Conservation (phyloP, 108 stramenopile genomes). For the Nitzschia inconspicua region DNA sequence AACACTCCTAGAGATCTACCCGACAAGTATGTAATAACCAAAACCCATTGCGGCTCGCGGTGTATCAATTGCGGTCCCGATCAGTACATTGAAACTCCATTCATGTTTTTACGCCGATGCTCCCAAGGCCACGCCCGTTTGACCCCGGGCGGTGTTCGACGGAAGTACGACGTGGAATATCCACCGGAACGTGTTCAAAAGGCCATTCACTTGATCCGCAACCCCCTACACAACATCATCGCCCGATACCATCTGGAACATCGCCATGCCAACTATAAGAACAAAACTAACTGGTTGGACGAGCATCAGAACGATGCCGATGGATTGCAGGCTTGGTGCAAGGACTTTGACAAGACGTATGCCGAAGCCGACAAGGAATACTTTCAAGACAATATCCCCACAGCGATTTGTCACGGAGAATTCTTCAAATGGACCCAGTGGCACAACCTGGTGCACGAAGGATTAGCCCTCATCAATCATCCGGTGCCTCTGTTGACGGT, state of each 20-base stretch:
- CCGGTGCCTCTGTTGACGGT: slow-evolving; percentile 49
- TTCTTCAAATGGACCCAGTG: slow-evolving; percentile 80
- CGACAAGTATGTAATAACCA: slow-evolving; percentile 59
- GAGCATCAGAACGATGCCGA: slow-evolving; percentile 21
- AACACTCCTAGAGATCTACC: slow-evolving; percentile 30
- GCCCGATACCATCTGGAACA: slow-evolving; percentile 64
- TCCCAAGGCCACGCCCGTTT: slow-evolving; percentile 16
- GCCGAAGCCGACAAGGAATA: slow-evolving; percentile 7
- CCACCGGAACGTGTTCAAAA: slow-evolving; percentile 47
- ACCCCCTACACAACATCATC: slow-evolving; percentile 70
- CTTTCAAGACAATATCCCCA: slow-evolving; percentile 23
- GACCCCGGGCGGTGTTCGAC: slow-evolving; percentile 1
- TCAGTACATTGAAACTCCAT: slow-evolving; percentile 50
- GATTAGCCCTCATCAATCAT: slow-evolving; percentile 13
- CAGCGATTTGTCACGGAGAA: slow-evolving; percentile 72
- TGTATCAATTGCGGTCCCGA: slow-evolving; percentile 55
- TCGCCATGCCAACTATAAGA: slow-evolving; percentile 22
- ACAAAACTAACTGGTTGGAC: slow-evolving; percentile 19
- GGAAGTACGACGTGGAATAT: slow-evolving; percentile 17
- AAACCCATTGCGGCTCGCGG: slow-evolving; percentile 77
- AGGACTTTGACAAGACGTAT: slow-evolving; percentile 4
- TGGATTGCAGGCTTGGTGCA: slow-evolving; percentile 46
- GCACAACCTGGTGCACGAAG: slow-evolving; percentile 75
- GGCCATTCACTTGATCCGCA: slow-evolving; percentile 63
- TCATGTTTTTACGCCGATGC: slow-evolving; percentile 39